Base-by-base conservation (phyloP, 805 yeast genomes). In the Kuraishia floccosa region DNA sequence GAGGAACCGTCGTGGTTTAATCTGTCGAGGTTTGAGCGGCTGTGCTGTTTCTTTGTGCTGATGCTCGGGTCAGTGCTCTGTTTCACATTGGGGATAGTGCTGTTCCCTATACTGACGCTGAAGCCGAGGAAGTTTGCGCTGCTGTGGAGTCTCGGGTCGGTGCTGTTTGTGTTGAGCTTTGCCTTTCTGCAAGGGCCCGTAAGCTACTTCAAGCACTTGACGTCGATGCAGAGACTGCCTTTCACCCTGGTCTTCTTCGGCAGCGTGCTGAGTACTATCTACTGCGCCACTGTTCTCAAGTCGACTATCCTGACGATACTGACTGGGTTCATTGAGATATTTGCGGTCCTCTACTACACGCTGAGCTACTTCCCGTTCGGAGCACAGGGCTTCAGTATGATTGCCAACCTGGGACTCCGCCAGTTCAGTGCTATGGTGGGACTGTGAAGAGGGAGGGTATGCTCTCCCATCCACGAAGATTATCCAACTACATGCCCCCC, bases 341-440 rank as follows among this genome's bases (percentile, higher is more conserved):
- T 91, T 34, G 89, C 96, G 1, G 86, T 91, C n/a, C 45, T 85
- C 4, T 87, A 87, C 63, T 91, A 91, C 52, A 77, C 91, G 0
- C 65, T 89, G 25, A 82, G 94, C 45, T 91, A 91, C 54, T 89
- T 91, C 67, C 98, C 98, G 27, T 81, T 87, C 58, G 98, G 98
- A 9, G 82, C 89, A 1, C 79, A 81, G 37, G 80, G 93, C 2
- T 49, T 66, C 43, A 61, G 68, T 22, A 58, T 66, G 67, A 54
- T 70, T 37, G 50, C 67, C 17, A 60, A 64, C 37, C 56, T 66
- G 45, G 48, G 58, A 17, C 19, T 40, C 30, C 31, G 46, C 28
- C 56, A 52, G 35, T 47, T 53, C 30, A 48, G 58, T 25, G 42
- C 56, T 2, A 58, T 69, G 42, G 50, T 70, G 30, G 73, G 75